Evolutionary conservation across 306 rosid species (phyloP).

Genomic region (Vigna angularis): DNA sequence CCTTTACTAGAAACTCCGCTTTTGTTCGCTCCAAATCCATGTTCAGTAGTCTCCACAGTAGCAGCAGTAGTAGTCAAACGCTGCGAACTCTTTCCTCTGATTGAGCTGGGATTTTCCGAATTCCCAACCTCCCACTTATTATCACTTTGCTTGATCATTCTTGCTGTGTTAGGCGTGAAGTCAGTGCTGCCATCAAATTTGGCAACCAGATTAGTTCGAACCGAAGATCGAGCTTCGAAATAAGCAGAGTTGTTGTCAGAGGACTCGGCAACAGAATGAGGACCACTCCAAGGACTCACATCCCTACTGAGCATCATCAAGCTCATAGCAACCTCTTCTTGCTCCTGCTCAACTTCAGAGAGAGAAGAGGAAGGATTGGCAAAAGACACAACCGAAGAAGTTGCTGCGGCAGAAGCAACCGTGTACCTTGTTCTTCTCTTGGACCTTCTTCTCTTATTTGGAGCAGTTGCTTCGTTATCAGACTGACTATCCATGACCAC

Average conservation of each 20-base stretch:
- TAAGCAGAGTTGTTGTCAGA: constrained; percentile 69
- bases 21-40: constrained; percentile 36
- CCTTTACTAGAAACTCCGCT: constrained; percentile 45
- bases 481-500: constrained; percentile 67
- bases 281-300: constrained; percentile 58
- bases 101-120: constrained; percentile 41
- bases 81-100: constrained; percentile 40
- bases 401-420: constrained; percentile 41
- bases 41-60: constrained; percentile 15
- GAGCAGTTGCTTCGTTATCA: constrained; percentile 70
- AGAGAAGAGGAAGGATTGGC: constrained; percentile 61
- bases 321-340: constrained; percentile 90
- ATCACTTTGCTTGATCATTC: constrained; percentile 46
- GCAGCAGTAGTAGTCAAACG: constrained; percentile 21
- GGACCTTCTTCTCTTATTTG: constrained; percentile 63
- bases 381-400: constrained; percentile 54
- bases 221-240: constrained; percentile 56
- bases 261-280: constrained; percentile 60
- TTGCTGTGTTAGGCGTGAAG: not conserved
- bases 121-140: constrained; percentile 44
- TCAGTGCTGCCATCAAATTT: constrained; percentile 43
- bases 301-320: constrained; percentile 91
- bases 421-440: constrained; percentile 68
- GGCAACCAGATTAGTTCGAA: constrained; percentile 42
- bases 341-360: constrained; percentile 81